phyloP scores from a whole-genome alignment of 192 early-diverging fungal species.

The Geranomyces variabilis region DNA sequence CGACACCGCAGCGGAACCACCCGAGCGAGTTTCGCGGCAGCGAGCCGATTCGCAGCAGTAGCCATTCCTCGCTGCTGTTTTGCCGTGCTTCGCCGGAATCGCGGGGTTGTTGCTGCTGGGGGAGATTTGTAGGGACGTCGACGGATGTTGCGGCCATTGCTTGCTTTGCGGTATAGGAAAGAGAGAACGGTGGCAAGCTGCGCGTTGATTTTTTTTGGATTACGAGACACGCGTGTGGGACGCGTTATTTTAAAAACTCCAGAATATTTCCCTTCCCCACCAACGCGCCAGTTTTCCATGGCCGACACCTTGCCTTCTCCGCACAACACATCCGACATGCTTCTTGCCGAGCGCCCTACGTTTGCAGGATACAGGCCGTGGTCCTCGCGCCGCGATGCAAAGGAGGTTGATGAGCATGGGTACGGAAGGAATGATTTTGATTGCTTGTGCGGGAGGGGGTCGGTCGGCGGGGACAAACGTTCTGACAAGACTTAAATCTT shows the following conservation, averaged over 20 bases:
- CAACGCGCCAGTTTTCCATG: too few relatives aligned
- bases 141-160: slow-evolving; percentile 5
- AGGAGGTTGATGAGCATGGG: slow-evolving; percentile 32
- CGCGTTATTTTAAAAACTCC: too few relatives aligned
- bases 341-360: slow-evolving; percentile 1
- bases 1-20: slow-evolving; percentile 66
- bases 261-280: too few relatives aligned
- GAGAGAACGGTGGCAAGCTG: too few relatives aligned
- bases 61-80: slow-evolving; percentile 52
- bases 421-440: background rate
- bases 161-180: too few relatives aligned
- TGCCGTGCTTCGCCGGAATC: slow-evolving; percentile 2
- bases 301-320: too few relatives aligned
- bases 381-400: slow-evolving; percentile 21
- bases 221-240: too few relatives aligned
- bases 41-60: slow-evolving; percentile 55
- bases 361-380: slow-evolving; percentile 19
- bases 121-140: slow-evolving; percentile 1
- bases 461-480: background rate
- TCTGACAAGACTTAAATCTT: too few relatives aligned
- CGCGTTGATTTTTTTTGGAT: background rate
- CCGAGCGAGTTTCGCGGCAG: slow-evolving; percentile 62
- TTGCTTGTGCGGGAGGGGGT: too few relatives aligned
- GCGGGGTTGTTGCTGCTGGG: background rate
- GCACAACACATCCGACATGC: background rate